These are phyloP conservation scores for Coniochaeta pulveracea DNA, from an alignment of 2,329 filamentous ascomycete species.

Conservation along the genomic window DNA sequence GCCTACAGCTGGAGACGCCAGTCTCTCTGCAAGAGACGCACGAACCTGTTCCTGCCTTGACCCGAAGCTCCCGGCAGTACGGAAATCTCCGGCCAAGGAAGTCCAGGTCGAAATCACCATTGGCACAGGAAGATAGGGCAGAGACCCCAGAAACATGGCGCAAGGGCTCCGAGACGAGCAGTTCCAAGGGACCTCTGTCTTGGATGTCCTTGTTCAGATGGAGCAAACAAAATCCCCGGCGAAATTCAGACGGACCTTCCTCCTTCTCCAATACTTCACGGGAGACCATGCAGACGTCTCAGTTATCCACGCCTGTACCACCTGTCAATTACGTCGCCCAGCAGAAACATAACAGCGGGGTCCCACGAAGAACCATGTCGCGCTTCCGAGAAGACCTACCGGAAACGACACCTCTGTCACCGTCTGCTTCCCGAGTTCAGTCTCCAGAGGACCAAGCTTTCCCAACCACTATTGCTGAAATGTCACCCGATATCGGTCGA, in stretches of 20 bases:
- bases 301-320: conserved; percentile 20
- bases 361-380: conserved; percentile 73
- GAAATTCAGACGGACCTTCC: conserved; percentile 46
- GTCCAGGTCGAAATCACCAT: conserved; percentile 37
- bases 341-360: conserved; percentile 25
- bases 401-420: conserved; percentile 66
- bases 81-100: conserved; percentile 32
- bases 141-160: conserved; percentile 38
- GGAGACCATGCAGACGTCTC: conserved; percentile 60
- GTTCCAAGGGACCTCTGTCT: conserved; percentile 31
- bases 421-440: conserved; percentile 69
- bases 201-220: conserved; percentile 71
- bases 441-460: conserved; percentile 55
- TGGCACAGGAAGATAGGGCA: conserved; percentile 28
- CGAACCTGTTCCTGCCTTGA: conserved; percentile 11
- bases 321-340: conserved; percentile 19
- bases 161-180: conserved; percentile 44
- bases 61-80: conserved; percentile 22
- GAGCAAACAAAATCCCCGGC: conserved; percentile 46
- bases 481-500: conserved; percentile 9
- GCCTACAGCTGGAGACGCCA: conserved; percentile 24
- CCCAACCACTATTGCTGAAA: conserved; percentile 16
- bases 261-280: conserved; percentile 90
- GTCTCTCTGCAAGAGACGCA: conserved; percentile 9
- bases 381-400: conserved; percentile 89